Evolutionary conservation across 2,329 filamentous ascomycete genomes (phyloP).

Genomic region (Diaporthe vaccinii): DNA sequence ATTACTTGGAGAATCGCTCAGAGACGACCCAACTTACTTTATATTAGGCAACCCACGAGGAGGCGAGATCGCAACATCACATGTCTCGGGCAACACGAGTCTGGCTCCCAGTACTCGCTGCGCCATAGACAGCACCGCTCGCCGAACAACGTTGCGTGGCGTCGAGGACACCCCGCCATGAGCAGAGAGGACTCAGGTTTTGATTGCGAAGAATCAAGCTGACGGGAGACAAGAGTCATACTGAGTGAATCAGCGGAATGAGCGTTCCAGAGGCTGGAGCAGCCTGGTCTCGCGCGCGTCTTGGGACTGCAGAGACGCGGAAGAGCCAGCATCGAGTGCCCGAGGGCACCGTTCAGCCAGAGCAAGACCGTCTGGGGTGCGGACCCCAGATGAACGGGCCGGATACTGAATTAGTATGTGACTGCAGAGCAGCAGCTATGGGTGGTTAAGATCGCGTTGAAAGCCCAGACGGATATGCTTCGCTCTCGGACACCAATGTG

Average conservation of each 20-base stretch:
- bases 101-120: slow-evolving; percentile 1
- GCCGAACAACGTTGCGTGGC: slow-evolving; percentile 25
- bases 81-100: slow-evolving; percentile 37
- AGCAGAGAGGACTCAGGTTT: slow-evolving; percentile 32
- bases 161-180: slow-evolving; percentile 19
- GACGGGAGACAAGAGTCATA: slow-evolving; percentile 39
- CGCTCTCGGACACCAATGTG: too few species aligned
- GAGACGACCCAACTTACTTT: slow-evolving; percentile 37
- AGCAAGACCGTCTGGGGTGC: not conserved
- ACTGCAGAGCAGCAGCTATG: not conserved
- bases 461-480: not conserved
- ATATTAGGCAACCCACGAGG: slow-evolving; percentile 29
- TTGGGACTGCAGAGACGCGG: not conserved
- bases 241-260: slow-evolving; percentile 35
- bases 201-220: slow-evolving; percentile 38
- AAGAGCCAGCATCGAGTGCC: not conserved
- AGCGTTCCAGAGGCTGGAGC: slow-evolving; percentile 12
- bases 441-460: too few species aligned
- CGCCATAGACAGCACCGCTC: not conserved
- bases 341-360: not conserved
- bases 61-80: slow-evolving; percentile 9
- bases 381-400: not conserved
- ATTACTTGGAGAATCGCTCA: slow-evolving; percentile 3
- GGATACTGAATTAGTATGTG: not conserved
- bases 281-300: slow-evolving; percentile 17